Base-by-base conservation (phyloP, 2,329 filamentous ascomycete species). In the Penicillium verrucosum region DNA sequence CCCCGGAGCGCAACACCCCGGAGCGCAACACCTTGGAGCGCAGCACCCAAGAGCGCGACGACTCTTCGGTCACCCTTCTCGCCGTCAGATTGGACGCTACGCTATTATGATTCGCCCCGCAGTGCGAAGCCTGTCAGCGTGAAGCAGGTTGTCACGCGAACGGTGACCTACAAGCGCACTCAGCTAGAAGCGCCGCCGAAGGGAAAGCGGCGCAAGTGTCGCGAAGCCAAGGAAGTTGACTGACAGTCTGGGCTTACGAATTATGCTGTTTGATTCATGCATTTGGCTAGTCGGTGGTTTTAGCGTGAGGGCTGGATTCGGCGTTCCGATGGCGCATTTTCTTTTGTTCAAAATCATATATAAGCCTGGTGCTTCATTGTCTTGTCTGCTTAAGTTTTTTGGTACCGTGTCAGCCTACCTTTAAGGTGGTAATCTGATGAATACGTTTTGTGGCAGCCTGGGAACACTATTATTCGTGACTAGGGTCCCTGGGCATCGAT, bases 131-230 rank as follows among this genome's bases (percentile, higher is more conserved):
- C 78, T 16, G 82, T 87, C 53, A 86, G 82, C 69, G 91, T 97
- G 57, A 82, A 90, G 53, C 91, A 97, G 73, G 91, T 97, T 6
- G 89, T 97, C 51, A 97, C 92, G n/a, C 84, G 92, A 65, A 97
- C 92, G 14, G 90, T 96, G 58, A 96, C 90, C 40, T 96, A 95
- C 75, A 96, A 90, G 66, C 77, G 80, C 53, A 72, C 89, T 70
- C 82, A 70, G 59, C 90, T 97, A 78, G 89, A 92, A 64, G 90
- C 92, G 25, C 91, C 92, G 37, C 93, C 92, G 8, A 92, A 92
- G 74, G 92, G 92, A 63, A 97, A 97, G 83, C 86, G 92, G 78
- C 88, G 92, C 78, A 95, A 90, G 80, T 52, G 41, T 9, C 32
- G 21, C 1, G 53, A 56, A 18, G 12, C 27, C 27, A 34, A 34